These are phyloP conservation scores for Verticillium nonalfalfae DNA, from an alignment of 2,329 filamentous ascomycete species.

Conservation along the genomic window DNA sequence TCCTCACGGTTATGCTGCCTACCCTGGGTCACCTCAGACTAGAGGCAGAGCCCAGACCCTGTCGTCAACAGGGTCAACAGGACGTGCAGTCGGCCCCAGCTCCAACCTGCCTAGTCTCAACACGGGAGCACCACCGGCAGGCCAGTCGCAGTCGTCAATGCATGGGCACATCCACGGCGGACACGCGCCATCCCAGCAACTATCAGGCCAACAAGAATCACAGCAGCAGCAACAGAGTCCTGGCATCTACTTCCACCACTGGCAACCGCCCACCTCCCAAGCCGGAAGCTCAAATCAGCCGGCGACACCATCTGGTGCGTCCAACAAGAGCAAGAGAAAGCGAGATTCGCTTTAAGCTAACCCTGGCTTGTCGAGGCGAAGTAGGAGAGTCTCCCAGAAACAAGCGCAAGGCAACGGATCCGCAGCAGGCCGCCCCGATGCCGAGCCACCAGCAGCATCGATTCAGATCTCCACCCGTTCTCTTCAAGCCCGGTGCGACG, in stretches of 20 bases:
- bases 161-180: conserved; percentile 35
- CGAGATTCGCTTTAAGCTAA: conserved; percentile 34
- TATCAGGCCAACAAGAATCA: conserved; percentile 51
- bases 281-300: conserved; percentile 58
- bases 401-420: conserved; percentile 66
- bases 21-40: conserved; percentile 40
- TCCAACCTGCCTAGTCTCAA: conserved; percentile 37
- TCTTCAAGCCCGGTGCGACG: neutral
- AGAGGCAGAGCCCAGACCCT: conserved; percentile 45
- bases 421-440: conserved; percentile 37
- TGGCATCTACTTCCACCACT: conserved; percentile 86
- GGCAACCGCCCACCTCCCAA: conserved; percentile 73
- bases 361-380: conserved; percentile 23
- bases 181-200: conserved; percentile 45
- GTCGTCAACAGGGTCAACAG: conserved; percentile 27
- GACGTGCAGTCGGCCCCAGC: conserved; percentile 27
- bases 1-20: conserved; percentile 32
- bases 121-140: conserved; percentile 34
- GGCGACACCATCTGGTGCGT: conserved; percentile 70
- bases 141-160: conserved; percentile 21
- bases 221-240: conserved; percentile 62
- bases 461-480: conserved; percentile 38
- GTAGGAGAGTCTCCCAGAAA: conserved; percentile 71
- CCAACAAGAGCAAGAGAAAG: conserved; percentile 42
- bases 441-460: conserved; percentile 38